Percentiles rank a stretch among this genome's conserved stretches.
These are phyloP conservation scores for Nicotiana undulata DNA, from an alignment of 257 asterid genomes.

Conservation along the genomic window DNA sequence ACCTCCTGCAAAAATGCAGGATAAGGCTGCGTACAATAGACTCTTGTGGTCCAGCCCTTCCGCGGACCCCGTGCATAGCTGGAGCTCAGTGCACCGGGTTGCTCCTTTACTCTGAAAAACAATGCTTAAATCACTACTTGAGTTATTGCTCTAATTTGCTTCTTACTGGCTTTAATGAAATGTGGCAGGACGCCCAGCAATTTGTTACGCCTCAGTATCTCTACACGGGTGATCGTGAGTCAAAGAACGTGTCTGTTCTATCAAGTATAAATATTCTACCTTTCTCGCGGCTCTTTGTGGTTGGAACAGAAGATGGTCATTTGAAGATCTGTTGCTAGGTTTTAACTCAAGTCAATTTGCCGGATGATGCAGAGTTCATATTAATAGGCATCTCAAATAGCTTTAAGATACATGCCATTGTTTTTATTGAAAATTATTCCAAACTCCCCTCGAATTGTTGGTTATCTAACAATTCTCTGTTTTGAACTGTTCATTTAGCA, in stretches of 20 bases:
- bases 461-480: background rate
- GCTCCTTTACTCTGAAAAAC: background rate
- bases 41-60: no score
- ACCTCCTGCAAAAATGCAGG: no score
- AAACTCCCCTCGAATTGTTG: no score
- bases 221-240: slow-evolving; percentile 68
- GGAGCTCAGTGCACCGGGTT: no score
- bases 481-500: background rate
- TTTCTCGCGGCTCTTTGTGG: slow-evolving; percentile 73
- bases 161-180: background rate
- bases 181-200: slow-evolving; percentile 60
- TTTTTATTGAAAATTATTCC: no score
- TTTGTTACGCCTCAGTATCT: slow-evolving; percentile 64
- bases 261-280: slow-evolving; percentile 76
- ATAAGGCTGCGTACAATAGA: no score
- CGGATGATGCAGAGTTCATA: background rate
- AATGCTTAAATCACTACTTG: background rate
- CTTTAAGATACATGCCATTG: no score
- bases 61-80: no score
- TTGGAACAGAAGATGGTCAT: slow-evolving; percentile 93
- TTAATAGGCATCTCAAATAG: no score
- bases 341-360: background rate
- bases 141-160: background rate
- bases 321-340: slow-evolving; percentile 63
- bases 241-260: slow-evolving; percentile 61